Evolutionary conservation across 257 asterid genomes (phyloP), one percentile per base, ranked within the genome.

Genomic region (Solanum medicagineum): DNA sequence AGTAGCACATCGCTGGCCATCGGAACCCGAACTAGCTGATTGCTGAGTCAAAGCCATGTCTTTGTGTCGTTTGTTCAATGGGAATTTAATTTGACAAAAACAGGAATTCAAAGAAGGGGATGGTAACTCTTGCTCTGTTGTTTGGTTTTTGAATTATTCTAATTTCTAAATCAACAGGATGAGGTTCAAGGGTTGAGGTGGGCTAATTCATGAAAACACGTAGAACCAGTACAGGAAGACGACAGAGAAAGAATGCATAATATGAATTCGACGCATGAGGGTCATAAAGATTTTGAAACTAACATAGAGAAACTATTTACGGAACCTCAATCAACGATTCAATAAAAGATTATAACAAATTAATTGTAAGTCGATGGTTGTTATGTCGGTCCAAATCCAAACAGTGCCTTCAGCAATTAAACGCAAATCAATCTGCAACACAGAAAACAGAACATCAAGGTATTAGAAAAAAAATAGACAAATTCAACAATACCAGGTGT

Each of bases 201-300:
- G 85, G 84, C 86, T 87, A 87, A 85, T 91, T 92, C 94, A 93
- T 91, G 99, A 95, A 86, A 94, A 92, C 66, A 92, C 94, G 17
- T 95, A 93, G 87, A 95, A 95, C 98, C 98, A 93, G 91, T 94
- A 90, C 47, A 95, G 95, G 84, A 93, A 95, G 10, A 95, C 98
- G 22, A 95, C 99, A 12, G 99, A 95, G 87, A 94, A 95, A 4
- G 99, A 95, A 85, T 95, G 99, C 14, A 94, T 93, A 44, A 94
- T 85, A 86, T 97, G 92, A 81, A 94, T 87, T 10, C 97, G 87
- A 65, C 94, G 97, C 92, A 94, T 88, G 17, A 85, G 89, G 69
- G 88, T 91, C 97, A 95, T 92, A 81, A 81, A 90, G 88, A 80
- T 51, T 24, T 88, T 80, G 45, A 85, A 81, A 81, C 68, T 81